Conservation (phyloP, 805 yeast genomes). For the Kregervanrija pseudodelftensis region DNA sequence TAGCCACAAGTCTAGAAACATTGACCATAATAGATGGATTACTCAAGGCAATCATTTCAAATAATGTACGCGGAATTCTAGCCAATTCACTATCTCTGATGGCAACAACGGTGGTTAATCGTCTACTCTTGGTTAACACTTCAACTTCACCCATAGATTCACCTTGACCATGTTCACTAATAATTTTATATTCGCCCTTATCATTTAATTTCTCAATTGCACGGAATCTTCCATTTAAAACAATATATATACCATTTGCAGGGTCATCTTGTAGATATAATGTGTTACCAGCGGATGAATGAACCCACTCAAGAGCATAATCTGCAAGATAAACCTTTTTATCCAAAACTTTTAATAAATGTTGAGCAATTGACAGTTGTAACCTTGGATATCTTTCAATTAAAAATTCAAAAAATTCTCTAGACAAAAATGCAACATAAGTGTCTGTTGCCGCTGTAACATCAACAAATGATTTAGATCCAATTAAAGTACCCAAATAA, state of each 20-base stretch:
- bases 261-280: slow-evolving; percentile 75
- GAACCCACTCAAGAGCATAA: slow-evolving; percentile 93
- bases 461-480: slow-evolving; percentile 70
- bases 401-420: slow-evolving; percentile 52
- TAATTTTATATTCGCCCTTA: slow-evolving; percentile 25
- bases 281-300: slow-evolving; percentile 76
- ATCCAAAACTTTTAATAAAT: slow-evolving; percentile 60
- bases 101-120: slow-evolving; percentile 68
- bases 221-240: slow-evolving; percentile 80
- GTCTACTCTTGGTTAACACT: slow-evolving; percentile 72
- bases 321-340: slow-evolving; percentile 67
- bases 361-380: slow-evolving; percentile 70
- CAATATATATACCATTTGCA: slow-evolving; percentile 88
- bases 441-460: slow-evolving; percentile 54
- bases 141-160: slow-evolving; percentile 94
- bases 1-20: slow-evolving; percentile 81
- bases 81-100: slow-evolving; percentile 93
- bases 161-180: slow-evolving; percentile 88
- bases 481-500: slow-evolving; percentile 71
- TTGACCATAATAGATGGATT: slow-evolving; percentile 89
- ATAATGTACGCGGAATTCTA: slow-evolving; percentile 81
- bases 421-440: slow-evolving; percentile 68
- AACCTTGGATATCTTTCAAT: slow-evolving; percentile 72
- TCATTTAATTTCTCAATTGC: slow-evolving; percentile 34
- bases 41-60: slow-evolving; percentile 75